Conservation (phyloP, 768 basidiomycete genomes). For the Mycena capillaripes region DNA sequence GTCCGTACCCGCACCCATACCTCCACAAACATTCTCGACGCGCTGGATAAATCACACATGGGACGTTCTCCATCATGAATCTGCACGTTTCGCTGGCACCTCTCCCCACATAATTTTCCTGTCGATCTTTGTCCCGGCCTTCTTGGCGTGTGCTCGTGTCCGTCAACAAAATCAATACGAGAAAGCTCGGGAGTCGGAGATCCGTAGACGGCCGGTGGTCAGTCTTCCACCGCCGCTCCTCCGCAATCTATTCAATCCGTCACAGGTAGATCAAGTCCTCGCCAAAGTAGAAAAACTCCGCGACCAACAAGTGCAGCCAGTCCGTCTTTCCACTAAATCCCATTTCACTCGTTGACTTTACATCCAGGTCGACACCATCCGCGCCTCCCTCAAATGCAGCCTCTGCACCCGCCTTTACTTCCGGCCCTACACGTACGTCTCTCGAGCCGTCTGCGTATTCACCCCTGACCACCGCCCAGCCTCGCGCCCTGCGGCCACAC, state of each 20-base stretch:
- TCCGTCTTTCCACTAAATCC: not conserved
- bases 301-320: not conserved
- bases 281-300: not conserved
- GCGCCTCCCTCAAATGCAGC: constrained; percentile 4
- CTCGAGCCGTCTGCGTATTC: too few relatives aligned
- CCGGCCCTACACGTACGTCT: constrained; percentile 15
- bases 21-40: not conserved
- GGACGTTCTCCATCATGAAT: not conserved
- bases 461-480: not conserved
- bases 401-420: constrained; percentile 2
- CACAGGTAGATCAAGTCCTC: not conserved
- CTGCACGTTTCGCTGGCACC: not conserved
- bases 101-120: constrained; percentile 9
- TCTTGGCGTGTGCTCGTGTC: not conserved
- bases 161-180: not conserved
- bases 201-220: not conserved
- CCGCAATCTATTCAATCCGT: not conserved
- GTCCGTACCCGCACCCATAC: not conserved
- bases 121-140: not conserved
- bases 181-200: not conserved
- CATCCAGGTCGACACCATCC: constrained; percentile 7
- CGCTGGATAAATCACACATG: constrained; percentile 9
- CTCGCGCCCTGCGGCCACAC: constrained; percentile 33
- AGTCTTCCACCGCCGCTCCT: not conserved
- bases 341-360: not conserved